Conservation (phyloP, 108 stramenopile genomes). For the Aurantiochytrium sp. region DNA sequence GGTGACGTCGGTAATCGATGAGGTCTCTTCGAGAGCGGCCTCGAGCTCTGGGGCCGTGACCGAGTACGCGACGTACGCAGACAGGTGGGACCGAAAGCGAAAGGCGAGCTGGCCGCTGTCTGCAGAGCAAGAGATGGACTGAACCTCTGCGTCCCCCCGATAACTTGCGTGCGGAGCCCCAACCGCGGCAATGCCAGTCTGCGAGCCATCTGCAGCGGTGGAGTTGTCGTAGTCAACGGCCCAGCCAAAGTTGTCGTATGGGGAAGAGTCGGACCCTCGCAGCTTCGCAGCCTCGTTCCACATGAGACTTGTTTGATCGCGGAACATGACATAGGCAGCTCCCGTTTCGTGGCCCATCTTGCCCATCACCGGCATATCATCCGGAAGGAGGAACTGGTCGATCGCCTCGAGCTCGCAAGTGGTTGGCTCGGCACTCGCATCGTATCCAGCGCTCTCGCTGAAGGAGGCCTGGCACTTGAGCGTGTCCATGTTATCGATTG, state of each 20-base stretch:
- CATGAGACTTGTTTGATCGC: not conserved
- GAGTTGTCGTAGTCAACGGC: not conserved
- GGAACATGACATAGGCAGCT: not conserved
- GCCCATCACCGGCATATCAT: slow-evolving; percentile 2
- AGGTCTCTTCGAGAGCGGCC: not conserved
- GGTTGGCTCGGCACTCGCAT: not conserved
- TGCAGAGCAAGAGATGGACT: not conserved
- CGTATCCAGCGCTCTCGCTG: not conserved
- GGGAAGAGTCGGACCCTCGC: not conserved
- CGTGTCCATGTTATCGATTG: slow-evolving; percentile 24
- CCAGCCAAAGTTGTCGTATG: slow-evolving; percentile 11
- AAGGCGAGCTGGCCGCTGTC: not conserved
- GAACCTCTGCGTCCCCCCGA: not conserved
- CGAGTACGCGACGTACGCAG: not conserved
- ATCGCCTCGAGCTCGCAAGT: not conserved
- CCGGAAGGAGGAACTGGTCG: not conserved
- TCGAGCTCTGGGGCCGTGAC: not conserved
- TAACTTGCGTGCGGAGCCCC: not conserved
- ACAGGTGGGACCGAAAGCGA: not conserved
- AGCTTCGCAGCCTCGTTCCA: not conserved
- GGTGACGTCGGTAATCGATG: slow-evolving; percentile 22
- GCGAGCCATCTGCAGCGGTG: not conserved
- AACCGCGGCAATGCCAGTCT: not conserved
- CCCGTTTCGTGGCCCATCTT: not conserved
- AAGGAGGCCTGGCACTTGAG: not conserved